These are phyloP conservation scores for Fusarium coicis DNA, from an alignment of 2,329 filamentous ascomycete genomes.

Conservation along the genomic window DNA sequence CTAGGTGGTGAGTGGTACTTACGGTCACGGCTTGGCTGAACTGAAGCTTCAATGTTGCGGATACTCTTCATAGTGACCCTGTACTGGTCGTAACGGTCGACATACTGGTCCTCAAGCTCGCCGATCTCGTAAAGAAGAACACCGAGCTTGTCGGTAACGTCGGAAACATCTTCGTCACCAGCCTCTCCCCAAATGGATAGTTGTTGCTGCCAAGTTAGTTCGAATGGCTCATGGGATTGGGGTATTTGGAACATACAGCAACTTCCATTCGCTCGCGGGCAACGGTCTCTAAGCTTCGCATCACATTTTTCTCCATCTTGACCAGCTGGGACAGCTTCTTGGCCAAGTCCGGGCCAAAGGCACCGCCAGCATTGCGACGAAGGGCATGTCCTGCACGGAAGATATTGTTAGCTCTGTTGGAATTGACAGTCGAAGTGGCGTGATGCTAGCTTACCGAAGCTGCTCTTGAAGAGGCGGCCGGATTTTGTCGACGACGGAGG, in stretches of 20 bases:
- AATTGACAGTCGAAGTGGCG: background rate
- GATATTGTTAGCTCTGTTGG: conserved; percentile 11
- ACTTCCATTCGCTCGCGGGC: conserved; percentile 98
- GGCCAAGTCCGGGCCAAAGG: conserved; percentile 86
- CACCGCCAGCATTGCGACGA: conserved; percentile 78
- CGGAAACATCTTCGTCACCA: conserved; percentile 96
- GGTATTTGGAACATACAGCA: conserved; percentile 72
- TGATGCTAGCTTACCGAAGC: conserved; percentile 74
- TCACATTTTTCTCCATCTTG: conserved; percentile 99
- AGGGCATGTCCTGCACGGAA: conserved; percentile 68
- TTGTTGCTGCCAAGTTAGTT: conserved; percentile 78
- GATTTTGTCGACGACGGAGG: conserved; percentile 92
- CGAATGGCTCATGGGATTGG: background rate
- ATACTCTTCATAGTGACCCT: conserved; percentile 99
- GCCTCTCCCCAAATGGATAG: conserved; percentile 96
- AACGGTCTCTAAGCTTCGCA: conserved; percentile 97
- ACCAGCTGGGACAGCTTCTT: conserved; percentile 98
- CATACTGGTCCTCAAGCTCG: conserved; percentile 97
- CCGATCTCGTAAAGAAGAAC: conserved; percentile 98
- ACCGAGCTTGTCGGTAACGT: conserved; percentile 98
- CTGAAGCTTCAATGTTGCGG: conserved; percentile 97
- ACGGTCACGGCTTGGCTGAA: conserved; percentile 98
- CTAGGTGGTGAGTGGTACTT: conserved; percentile 51
- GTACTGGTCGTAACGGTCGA: conserved; percentile 99
- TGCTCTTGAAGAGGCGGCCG: conserved; percentile 85